These are phyloP conservation scores for Xylaria grammica DNA, from an alignment of 495 filamentous ascomycete genomes.

Conservation along the genomic window DNA sequence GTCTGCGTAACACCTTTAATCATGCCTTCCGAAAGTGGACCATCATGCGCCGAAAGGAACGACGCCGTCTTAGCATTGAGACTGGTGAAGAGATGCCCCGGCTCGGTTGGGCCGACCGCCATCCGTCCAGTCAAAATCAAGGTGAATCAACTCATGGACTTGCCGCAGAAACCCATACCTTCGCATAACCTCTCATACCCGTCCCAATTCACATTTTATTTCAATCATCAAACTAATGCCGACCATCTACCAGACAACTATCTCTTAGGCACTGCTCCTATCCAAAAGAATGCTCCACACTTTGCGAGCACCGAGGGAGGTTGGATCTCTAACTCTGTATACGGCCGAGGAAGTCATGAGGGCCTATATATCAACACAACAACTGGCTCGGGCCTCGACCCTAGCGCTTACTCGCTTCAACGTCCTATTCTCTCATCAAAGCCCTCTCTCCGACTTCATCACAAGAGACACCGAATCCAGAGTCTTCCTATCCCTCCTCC, in stretches of 20 bases:
- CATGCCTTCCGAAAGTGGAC: conserved; percentile 4
- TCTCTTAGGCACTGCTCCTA: background rate
- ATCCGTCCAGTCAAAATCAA: background rate
- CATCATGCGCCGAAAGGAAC: background rate
- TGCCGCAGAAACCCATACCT: background rate
- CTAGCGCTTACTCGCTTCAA: too few species aligned
- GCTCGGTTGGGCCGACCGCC: background rate
- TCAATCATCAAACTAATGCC: background rate
- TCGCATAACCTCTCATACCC: background rate
- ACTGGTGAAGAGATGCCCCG: background rate
- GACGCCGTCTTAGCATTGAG: background rate
- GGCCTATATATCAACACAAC: background rate
- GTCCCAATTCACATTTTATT: background rate
- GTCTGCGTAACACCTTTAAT: conserved; percentile 6
- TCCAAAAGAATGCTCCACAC: background rate
- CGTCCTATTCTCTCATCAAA: background rate
- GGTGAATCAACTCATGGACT: background rate
- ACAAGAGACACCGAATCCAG: background rate
- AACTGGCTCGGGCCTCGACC: background rate
- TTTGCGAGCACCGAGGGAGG: background rate
- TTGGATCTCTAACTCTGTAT: conserved; percentile 1
- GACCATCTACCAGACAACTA: background rate
- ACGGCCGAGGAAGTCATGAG: background rate
- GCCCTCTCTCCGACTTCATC: background rate
- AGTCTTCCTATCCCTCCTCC: background rate